Evolutionary conservation across 106 monocot species (phyloP).

Genomic region (Dendrobium nobile): DNA sequence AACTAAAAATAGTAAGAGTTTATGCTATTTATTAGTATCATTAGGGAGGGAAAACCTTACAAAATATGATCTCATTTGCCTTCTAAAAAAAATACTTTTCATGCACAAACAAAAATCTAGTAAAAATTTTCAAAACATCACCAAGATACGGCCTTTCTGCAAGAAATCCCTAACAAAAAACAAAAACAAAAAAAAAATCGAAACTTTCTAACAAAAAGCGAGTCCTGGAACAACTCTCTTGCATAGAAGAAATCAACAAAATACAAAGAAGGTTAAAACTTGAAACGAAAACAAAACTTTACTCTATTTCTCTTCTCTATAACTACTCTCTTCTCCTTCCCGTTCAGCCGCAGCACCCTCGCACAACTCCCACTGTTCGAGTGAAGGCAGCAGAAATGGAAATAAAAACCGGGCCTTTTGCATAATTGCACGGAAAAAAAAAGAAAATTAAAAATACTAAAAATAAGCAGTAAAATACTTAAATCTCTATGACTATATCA

Average conservation of each 20-base stretch:
- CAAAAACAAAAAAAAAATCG: background rate
- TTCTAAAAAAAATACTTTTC: background rate
- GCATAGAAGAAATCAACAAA: background rate
- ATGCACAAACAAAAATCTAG: background rate
- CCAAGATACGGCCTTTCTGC: background rate
- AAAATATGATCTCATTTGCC: background rate
- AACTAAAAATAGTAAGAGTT: background rate
- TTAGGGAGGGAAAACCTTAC: background rate
- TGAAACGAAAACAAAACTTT: background rate
- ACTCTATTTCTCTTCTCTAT: background rate
- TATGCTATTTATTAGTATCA: background rate
- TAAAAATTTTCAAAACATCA: background rate
- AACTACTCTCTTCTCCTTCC: background rate
- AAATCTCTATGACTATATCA: too few relatives aligned
- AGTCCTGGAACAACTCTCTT: background rate
- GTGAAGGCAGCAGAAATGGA: too few relatives aligned
- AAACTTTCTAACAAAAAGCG: background rate
- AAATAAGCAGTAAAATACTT: background rate
- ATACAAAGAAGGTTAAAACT: background rate
- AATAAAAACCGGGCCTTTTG: background rate
- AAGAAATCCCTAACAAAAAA: background rate
- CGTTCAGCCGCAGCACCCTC: too few relatives aligned
- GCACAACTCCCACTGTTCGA: too few relatives aligned
- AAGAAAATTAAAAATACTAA: background rate
- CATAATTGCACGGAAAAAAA: background rate